Conservation (phyloP, 768 basidiomycete genomes). For the Mycena olivaceomarginata region DNA sequence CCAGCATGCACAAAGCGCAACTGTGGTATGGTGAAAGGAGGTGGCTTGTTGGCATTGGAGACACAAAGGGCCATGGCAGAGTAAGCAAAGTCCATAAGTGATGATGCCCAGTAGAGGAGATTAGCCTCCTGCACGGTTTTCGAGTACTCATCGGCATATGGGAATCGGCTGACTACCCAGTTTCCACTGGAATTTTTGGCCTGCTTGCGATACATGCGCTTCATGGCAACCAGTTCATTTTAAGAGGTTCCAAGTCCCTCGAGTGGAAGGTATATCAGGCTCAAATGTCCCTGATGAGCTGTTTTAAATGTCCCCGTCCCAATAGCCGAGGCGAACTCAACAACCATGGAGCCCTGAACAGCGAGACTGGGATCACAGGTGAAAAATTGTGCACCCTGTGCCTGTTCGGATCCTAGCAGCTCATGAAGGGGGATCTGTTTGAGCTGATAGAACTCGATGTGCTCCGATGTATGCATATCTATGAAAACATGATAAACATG, state of each 20-base stretch:
- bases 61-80: constrained; percentile 10
- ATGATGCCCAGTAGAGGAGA: constrained; percentile 22
- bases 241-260: not conserved
- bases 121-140: constrained; percentile 23
- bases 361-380: not conserved
- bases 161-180: too few relatives aligned
- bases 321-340: not conserved
- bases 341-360: not conserved
- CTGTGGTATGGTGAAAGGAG: constrained; percentile 6
- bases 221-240: constrained; percentile 7
- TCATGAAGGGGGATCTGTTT: not conserved
- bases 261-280: not conserved
- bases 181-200: not conserved
- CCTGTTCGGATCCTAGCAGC: not conserved
- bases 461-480: constrained; percentile 19
- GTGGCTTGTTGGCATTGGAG: not conserved
- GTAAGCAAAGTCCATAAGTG: constrained; percentile 21
- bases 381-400: not conserved
- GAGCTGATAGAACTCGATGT: constrained; percentile 11
- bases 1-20: constrained; percentile 30
- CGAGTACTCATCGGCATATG: constrained; percentile 24
- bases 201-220: constrained; percentile 7
- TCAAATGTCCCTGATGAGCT: not conserved
- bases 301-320: constrained; percentile 27
- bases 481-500: not conserved